Conservation (phyloP, 108 stramenopile genomes). For the Nitzschia putrida region DNA sequence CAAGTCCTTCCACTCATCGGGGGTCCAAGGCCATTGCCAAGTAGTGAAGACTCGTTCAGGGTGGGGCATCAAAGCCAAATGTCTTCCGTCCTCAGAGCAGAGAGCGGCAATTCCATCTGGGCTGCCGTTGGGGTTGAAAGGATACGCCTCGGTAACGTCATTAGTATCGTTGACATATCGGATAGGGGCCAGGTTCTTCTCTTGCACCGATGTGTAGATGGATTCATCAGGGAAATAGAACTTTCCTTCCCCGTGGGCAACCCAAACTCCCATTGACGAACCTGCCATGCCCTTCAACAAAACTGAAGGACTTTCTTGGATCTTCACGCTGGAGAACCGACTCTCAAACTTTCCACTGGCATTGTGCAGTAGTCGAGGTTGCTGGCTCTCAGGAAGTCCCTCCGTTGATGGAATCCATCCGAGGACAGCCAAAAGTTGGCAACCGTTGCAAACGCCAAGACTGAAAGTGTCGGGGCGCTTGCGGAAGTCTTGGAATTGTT, state of each 20-base stretch:
- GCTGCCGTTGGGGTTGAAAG: constrained; percentile 99
- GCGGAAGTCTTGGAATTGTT: constrained; percentile 94
- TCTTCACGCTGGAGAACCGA: constrained; percentile 88
- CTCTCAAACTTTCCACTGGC: constrained; percentile 96
- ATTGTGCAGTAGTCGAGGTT: constrained; percentile 97
- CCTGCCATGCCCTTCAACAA: constrained; percentile 97
- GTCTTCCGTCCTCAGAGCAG: constrained; percentile 98
- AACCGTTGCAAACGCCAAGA: constrained; percentile 99
- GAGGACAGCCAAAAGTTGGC: constrained; percentile 98
- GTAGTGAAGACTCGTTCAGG: constrained; percentile 96
- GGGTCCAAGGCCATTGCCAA: constrained; percentile 99
- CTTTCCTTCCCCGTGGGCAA: constrained; percentile 98
- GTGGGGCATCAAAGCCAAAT: constrained; percentile 99
- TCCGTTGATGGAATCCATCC: constrained; percentile 93
- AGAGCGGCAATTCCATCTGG: constrained; percentile 96
- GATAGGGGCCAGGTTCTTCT: constrained; percentile 81
- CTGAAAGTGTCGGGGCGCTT: constrained; percentile 93
- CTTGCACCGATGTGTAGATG: constrained; percentile 66
- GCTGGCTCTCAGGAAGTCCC: constrained; percentile 76
- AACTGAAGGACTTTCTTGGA: constrained; percentile 77
- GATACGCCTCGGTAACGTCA: constrained; percentile 92
- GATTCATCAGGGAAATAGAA: constrained; percentile 93
- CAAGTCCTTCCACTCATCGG: constrained; percentile 83
- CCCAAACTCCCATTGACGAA: constrained; percentile 96
- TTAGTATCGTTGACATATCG: constrained; percentile 95